Conservation (phyloP, 345 rosid genomes). For the Lenwebbia sp. region DNA sequence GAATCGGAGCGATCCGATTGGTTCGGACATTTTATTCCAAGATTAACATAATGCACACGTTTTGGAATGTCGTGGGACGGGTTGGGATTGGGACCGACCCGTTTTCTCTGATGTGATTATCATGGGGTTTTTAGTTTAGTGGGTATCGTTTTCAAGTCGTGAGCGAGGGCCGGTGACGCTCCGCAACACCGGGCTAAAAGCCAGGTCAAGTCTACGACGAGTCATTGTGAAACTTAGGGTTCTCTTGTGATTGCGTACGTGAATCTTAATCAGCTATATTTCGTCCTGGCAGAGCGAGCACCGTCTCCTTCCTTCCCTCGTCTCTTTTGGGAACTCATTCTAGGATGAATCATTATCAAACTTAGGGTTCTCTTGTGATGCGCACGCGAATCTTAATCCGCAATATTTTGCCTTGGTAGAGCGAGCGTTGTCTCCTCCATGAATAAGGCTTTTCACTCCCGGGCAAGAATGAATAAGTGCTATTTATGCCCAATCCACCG, state of each 20-base stretch:
- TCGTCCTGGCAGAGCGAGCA: too few species aligned
- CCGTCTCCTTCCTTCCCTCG: too few species aligned
- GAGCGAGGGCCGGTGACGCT: not conserved
- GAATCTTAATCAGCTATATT: too few species aligned
- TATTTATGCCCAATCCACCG: not conserved
- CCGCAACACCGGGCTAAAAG: not conserved
- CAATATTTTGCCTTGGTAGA: not conserved
- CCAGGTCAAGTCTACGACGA: not conserved
- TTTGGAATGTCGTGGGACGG: not conserved
- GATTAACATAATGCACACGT: too few species aligned
- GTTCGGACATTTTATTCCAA: not conserved
- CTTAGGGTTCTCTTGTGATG: too few species aligned
- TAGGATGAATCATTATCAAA: too few species aligned
- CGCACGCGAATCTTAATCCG: too few species aligned
- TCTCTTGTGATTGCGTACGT: not conserved
- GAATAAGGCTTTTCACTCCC: not conserved
- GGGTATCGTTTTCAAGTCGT: not conserved
- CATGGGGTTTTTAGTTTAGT: not conserved
- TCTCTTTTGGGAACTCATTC: too few species aligned
- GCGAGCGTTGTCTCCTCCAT: not conserved
- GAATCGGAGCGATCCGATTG: not conserved
- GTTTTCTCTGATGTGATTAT: not conserved
- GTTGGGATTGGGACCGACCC: not conserved
- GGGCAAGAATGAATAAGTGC: not conserved
- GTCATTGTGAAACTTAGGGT: not conserved